Conservation (phyloP, 2,329 filamentous ascomycete species). For the Talaromyces islandicus region DNA sequence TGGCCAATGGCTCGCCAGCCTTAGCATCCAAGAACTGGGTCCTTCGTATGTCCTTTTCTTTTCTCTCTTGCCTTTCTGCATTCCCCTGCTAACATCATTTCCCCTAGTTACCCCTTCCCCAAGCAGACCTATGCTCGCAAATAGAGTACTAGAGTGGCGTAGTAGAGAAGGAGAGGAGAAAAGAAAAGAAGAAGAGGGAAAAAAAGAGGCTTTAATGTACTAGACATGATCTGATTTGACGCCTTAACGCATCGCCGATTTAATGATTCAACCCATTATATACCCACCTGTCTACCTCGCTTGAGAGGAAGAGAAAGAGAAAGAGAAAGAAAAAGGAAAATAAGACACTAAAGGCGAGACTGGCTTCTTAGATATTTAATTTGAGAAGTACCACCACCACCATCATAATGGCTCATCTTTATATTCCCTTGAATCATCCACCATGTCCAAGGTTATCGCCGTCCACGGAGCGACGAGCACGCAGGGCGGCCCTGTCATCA, state of each 20-base stretch:
- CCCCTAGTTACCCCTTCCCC: constrained; percentile 66
- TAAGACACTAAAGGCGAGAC: too few relatives aligned
- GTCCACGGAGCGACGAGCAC: too few relatives aligned
- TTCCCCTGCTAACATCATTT: background rate
- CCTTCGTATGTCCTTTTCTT: constrained; percentile 68
- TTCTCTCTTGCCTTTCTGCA: background rate
- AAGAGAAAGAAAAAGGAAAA: background rate
- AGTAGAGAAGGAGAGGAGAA: background rate
- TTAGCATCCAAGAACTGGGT: constrained; percentile 92
- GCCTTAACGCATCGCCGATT: constrained; percentile 6
- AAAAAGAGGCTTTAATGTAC: background rate
- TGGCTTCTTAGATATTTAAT: too few relatives aligned
- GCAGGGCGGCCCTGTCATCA: too few relatives aligned
- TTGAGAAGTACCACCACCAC: too few relatives aligned
- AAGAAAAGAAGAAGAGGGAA: too few relatives aligned
- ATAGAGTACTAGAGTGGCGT: constrained; percentile 14
- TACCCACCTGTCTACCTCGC: constrained; percentile 26
- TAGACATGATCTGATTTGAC: background rate
- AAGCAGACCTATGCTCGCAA: constrained; percentile 65
- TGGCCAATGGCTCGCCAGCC: constrained; percentile 91
- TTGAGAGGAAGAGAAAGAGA: background rate
- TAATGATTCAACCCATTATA: constrained; percentile 38
- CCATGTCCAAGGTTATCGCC: too few relatives aligned
- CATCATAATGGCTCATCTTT: too few relatives aligned
- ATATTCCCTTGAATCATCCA: too few relatives aligned